Conservation (phyloP, 1,284 basidiomycete species). For the Mycena citricolor region DNA sequence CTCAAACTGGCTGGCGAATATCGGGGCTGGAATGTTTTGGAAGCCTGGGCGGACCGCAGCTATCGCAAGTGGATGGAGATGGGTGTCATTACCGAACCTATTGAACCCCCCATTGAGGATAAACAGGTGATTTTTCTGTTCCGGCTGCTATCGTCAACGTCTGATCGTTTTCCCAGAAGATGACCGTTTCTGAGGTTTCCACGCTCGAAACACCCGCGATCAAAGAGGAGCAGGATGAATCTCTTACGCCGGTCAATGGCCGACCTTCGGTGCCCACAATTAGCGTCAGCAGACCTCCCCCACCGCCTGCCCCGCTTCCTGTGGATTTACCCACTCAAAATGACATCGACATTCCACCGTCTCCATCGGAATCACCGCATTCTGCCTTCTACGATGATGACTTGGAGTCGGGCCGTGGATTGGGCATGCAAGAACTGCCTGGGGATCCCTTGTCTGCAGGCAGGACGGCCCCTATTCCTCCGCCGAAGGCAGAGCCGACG, state of each 20-base stretch:
- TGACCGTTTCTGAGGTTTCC: no score
- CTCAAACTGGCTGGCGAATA: constrained; percentile 80
- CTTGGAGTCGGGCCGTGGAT: constrained; percentile 54
- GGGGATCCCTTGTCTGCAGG: constrained; percentile 26
- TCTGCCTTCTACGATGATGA: constrained; percentile 52
- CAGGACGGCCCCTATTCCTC: constrained; percentile 6
- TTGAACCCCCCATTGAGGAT: constrained; percentile 36
- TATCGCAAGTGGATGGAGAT: constrained; percentile 81
- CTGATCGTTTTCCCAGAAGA: no score
- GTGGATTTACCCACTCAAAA: constrained; percentile 61
- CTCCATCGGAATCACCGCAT: constrained; percentile 44
- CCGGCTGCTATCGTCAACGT: constrained; percentile 17
- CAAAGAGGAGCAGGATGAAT: constrained; percentile 34
- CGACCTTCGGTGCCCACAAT: constrained; percentile 48
- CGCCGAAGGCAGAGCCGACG: constrained; percentile 16
- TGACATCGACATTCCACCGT: constrained; percentile 51
- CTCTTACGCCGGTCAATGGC: constrained; percentile 34
- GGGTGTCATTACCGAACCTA: constrained; percentile 60
- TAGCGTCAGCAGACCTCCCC: constrained; percentile 58
- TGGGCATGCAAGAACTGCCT: constrained; percentile 41
- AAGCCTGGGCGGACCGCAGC: constrained; percentile 88
- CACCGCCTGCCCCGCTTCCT: constrained; percentile 60
- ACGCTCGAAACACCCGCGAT: constrained; percentile 55
- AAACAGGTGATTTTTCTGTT: constrained; percentile 42
- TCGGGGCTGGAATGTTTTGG: constrained; percentile 85